phyloP scores from a whole-genome alignment of 2,329 filamentous ascomycete genomes.

The Xylariomycetidae sp. region DNA sequence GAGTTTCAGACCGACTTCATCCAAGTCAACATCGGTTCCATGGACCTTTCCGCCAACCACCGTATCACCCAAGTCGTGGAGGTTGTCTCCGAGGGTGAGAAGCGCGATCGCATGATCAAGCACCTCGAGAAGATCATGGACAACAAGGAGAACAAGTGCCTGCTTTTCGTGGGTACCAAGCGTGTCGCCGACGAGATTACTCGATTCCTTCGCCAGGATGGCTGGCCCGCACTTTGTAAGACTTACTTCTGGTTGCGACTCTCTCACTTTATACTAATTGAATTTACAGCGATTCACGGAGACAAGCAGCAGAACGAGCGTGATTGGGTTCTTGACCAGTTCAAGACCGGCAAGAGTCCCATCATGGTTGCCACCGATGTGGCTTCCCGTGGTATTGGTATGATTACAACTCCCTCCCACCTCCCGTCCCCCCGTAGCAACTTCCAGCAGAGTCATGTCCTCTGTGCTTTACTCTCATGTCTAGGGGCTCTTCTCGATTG shows the following conservation, averaged over 20 bases:
- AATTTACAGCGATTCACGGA: conserved; percentile 76
- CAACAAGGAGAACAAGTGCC: conserved; percentile 87
- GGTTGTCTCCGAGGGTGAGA: conserved; percentile 93
- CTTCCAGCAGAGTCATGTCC: conserved; percentile 52
- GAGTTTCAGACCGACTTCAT: conserved; percentile 96
- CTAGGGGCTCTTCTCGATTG: conserved; percentile 81
- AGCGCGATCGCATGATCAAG: conserved; percentile 95
- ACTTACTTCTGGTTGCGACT: conserved; percentile 25
- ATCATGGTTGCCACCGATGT: conserved; percentile 99
- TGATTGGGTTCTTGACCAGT: conserved; percentile 98
- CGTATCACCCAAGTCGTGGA: conserved; percentile 97
- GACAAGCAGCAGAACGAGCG: conserved; percentile 99
- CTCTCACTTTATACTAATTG: background rate
- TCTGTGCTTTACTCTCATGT: conserved; percentile 88
- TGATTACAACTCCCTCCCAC: conserved; percentile 62
- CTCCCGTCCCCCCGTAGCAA: conserved; percentile 40
- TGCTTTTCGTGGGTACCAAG: conserved; percentile 92
- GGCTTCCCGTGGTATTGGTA: conserved; percentile 99
- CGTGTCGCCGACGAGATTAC: conserved; percentile 97
- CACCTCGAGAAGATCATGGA: conserved; percentile 98
- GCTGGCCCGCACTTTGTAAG: conserved; percentile 94
- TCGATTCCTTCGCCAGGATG: conserved; percentile 92
- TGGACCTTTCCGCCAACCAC: conserved; percentile 95
- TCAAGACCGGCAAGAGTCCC: conserved; percentile 98
- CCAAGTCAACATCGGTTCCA: conserved; percentile 96